Evolutionary conservation across 768 basidiomycete species (phyloP).

Genomic region (Auriscalpium microsporum): DNA sequence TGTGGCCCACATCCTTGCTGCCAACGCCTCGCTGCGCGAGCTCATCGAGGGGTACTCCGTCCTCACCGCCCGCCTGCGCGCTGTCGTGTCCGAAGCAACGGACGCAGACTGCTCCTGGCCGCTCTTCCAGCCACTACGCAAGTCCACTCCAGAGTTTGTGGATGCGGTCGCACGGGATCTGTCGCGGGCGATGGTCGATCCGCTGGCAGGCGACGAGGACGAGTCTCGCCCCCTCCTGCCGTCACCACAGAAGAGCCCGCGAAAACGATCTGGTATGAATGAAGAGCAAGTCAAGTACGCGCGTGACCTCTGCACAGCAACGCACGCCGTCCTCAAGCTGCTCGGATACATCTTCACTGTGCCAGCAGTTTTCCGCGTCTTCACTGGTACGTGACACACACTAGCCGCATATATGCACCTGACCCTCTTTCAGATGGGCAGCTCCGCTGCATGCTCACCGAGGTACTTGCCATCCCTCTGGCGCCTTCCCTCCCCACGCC

Average conservation of each 20-base stretch:
- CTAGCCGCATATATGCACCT: not conserved
- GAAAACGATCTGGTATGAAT: conserved; percentile 60
- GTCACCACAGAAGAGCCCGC: conserved; percentile 64
- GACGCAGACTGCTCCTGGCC: conserved; percentile 60
- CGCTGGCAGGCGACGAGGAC: conserved; percentile 21
- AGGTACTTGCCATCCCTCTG: conserved; percentile 64
- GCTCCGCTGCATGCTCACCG: conserved; percentile 49
- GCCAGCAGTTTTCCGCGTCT: conserved; percentile 50
- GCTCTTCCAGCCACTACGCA: conserved; percentile 61
- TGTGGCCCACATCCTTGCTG: conserved; percentile 48
- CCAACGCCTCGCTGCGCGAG: conserved; percentile 39
- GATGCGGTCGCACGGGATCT: conserved; percentile 62
- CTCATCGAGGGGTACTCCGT: conserved; percentile 70
- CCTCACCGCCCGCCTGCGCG: conserved; percentile 56
- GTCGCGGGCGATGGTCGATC: conserved; percentile 54
- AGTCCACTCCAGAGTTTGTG: conserved; percentile 42
- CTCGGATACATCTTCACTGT: conserved; percentile 52
- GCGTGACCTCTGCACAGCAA: conserved; percentile 67
- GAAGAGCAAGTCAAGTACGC: conserved; percentile 75
- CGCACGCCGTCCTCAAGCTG: conserved; percentile 61
- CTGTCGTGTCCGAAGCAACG: conserved; percentile 31
- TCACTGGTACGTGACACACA: conserved; percentile 41
- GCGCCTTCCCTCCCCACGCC: conserved; percentile 65
- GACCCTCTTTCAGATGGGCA: conserved; percentile 40
- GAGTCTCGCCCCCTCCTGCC: conserved; percentile 33